Evolutionary conservation across 2,329 filamentous ascomycete species (phyloP).

Genomic region (Cytospora leucostoma): DNA sequence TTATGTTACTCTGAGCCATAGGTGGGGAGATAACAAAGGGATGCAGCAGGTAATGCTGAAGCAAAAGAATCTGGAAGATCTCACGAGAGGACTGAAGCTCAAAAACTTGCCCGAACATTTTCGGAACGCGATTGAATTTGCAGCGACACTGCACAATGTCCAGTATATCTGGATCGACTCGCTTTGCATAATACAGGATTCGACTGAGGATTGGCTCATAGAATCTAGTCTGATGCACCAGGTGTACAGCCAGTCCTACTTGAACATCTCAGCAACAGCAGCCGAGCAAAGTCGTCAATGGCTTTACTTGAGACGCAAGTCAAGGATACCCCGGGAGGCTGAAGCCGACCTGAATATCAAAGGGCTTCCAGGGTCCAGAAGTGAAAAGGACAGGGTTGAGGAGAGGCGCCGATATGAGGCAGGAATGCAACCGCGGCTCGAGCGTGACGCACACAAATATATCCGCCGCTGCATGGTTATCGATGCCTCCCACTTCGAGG

Average conservation of each 20-base stretch:
- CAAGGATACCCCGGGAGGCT: not conserved
- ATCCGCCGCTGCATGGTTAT: not conserved
- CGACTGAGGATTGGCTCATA: constrained; percentile 26
- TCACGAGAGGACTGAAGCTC: not conserved
- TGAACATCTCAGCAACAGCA: constrained; percentile 29
- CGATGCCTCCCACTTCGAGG: not conserved
- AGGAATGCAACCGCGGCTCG: too few relatives aligned
- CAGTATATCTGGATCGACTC: constrained; percentile 26
- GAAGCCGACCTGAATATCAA: not conserved
- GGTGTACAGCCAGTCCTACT: constrained; percentile 29
- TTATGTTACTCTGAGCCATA: constrained; percentile 16
- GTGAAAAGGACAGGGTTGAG: not conserved
- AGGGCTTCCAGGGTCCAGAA: not conserved
- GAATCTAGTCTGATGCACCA: constrained; percentile 29
- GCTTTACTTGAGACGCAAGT: constrained; percentile 5
- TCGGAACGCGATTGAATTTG: constrained; percentile 1
- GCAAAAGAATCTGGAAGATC: not conserved
- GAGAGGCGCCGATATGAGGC: not conserved
- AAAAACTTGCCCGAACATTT: not conserved
- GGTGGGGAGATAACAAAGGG: constrained; percentile 1
- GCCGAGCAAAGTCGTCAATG: constrained; percentile 23
- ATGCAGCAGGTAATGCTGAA: not conserved
- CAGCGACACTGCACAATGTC: not conserved
- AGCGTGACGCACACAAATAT: too few relatives aligned
- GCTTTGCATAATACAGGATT: constrained; percentile 13